A percentile compares a stretch with the other conserved stretches of the same genome.
Conservation (phyloP, 345 rosid species). For the Stellera chamaejasme region DNA sequence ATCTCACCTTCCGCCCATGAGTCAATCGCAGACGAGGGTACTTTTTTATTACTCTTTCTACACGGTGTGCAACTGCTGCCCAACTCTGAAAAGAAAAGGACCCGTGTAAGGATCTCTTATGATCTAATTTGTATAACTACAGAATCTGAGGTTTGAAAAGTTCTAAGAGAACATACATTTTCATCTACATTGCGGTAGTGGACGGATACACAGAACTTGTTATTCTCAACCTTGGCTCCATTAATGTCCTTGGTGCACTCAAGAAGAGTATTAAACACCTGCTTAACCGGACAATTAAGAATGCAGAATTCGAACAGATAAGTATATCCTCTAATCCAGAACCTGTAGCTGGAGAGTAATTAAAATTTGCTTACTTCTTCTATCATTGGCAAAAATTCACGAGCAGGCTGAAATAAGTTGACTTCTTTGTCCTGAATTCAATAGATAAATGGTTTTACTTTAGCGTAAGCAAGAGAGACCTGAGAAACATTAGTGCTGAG, state of each 20-base stretch:
- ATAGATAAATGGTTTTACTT: constrained; percentile 12
- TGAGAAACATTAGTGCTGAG: not conserved
- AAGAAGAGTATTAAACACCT: constrained; percentile 60
- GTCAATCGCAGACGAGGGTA: constrained; percentile 54
- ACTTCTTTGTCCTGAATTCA: constrained; percentile 52
- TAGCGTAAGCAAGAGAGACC: not conserved
- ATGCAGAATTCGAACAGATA: constrained; percentile 4
- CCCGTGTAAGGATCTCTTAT: too few species aligned
- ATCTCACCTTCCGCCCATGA: constrained; percentile 68
- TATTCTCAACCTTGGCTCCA: constrained; percentile 78
- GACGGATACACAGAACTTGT: constrained; percentile 88
- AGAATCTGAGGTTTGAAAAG: not conserved
- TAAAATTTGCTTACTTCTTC: constrained; percentile 31
- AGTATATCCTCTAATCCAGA: not conserved
- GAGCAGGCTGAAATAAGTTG: constrained; percentile 72
- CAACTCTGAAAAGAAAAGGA: constrained; percentile 38
- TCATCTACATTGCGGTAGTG: constrained; percentile 92
- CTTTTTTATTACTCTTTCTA: constrained; percentile 37
- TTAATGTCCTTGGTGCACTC: constrained; percentile 51
- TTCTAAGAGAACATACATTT: constrained; percentile 27
- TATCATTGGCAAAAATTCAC: constrained; percentile 66
- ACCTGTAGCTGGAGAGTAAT: not conserved
- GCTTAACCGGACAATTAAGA: constrained; percentile 16
- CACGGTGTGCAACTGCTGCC: constrained; percentile 47
- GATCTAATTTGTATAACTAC: too few species aligned